Percentiles rank a stretch among this genome's conserved stretches.
These are phyloP conservation scores for Neurospora sp. DNA, from an alignment of 495 filamentous ascomycete genomes.

Conservation along the genomic window DNA sequence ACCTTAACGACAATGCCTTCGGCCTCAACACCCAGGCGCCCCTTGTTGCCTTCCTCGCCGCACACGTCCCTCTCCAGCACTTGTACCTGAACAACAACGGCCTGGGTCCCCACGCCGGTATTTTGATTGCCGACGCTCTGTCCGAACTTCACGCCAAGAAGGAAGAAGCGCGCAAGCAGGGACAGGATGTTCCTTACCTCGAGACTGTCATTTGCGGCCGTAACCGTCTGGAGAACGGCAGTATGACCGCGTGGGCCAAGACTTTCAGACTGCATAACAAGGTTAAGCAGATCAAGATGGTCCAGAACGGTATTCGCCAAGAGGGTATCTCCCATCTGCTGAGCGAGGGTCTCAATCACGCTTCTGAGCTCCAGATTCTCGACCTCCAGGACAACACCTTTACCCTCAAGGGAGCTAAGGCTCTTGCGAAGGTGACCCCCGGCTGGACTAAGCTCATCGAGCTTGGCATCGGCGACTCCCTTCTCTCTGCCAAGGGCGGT, in stretches of 20 bases:
- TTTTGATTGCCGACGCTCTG: conserved; percentile 72
- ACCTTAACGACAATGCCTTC: conserved; percentile 96
- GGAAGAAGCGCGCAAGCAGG: conserved; percentile 55
- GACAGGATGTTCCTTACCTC: conserved; percentile 62
- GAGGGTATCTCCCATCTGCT: conserved; percentile 77
- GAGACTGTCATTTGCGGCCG: conserved; percentile 94
- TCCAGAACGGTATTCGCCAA: conserved; percentile 93
- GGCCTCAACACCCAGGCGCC: conserved; percentile 82
- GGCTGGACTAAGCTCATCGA: conserved; percentile 70
- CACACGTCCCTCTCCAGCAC: conserved; percentile 78
- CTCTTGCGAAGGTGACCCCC: conserved; percentile 61
- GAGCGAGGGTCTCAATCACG: conserved; percentile 60
- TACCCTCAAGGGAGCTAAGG: conserved; percentile 66
- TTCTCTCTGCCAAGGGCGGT: conserved; percentile 71
- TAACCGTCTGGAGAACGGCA: conserved; percentile 89
- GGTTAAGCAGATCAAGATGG: conserved; percentile 86
- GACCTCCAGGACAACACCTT: conserved; percentile 98
- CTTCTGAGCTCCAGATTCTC: conserved; percentile 54
- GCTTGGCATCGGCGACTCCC: conserved; percentile 80
- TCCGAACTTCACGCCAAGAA: conserved; percentile 67
- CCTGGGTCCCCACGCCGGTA: conserved; percentile 83
- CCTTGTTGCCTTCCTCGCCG: conserved; percentile 73
- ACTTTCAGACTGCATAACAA: conserved; percentile 69
- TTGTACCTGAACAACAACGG: conserved; percentile 97
- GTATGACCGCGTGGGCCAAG: conserved; percentile 89